Evolutionary conservation across 1,139 yeast species (phyloP).

Genomic region (Blastobotrys illinoisensis): DNA sequence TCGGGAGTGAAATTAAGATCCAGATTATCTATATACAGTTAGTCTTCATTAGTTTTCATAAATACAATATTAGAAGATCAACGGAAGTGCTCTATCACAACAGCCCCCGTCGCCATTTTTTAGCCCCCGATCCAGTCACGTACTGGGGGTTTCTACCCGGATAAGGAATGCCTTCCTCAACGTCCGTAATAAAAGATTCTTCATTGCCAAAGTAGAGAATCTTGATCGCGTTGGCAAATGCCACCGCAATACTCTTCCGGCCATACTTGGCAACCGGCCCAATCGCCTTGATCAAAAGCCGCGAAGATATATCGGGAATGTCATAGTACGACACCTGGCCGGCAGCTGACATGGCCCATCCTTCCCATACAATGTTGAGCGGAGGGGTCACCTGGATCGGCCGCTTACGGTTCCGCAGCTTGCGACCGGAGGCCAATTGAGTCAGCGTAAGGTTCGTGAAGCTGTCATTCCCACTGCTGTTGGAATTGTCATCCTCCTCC

Average conservation of each 20-base stretch:
- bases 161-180: conserved; percentile 4
- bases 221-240: conserved; percentile 67
- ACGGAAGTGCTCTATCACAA: not conserved
- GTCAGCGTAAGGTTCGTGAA: not conserved
- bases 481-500: not conserved
- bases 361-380: conserved; percentile 54
- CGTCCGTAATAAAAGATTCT: conserved; percentile 29
- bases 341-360: conserved; percentile 65
- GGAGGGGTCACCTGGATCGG: conserved; percentile 24
- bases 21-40: not conserved
- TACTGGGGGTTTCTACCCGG: not conserved
- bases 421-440: not conserved
- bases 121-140: not conserved
- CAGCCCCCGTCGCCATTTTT: not conserved
- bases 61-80: not conserved
- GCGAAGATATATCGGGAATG: conserved; percentile 41
- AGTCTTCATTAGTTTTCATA: not conserved
- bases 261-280: conserved; percentile 65
- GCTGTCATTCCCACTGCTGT: not conserved
- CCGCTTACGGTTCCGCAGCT: conserved; percentile 9
- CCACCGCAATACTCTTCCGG: conserved; percentile 67
- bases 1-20: not conserved
- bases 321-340: conserved; percentile 58
- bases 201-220: conserved; percentile 65
- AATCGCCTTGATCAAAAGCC: conserved; percentile 42